Base-by-base conservation (phyloP, 805 yeast species). In the Nakazawaea holstii region DNA sequence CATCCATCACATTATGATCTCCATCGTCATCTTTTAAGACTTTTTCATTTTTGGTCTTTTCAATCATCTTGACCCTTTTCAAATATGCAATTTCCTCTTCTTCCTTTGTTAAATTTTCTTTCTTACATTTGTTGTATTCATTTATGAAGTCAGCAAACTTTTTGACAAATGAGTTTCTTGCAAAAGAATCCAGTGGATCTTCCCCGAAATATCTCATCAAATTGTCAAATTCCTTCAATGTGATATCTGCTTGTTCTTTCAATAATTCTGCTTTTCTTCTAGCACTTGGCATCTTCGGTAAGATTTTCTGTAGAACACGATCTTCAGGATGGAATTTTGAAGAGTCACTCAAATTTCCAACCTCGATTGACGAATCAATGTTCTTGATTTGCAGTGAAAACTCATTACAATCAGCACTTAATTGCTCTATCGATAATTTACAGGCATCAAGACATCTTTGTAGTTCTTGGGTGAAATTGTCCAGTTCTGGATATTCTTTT, bases 121-220 rank as follows among this genome's bases (percentile, higher is more conserved):
- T 65, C 48, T 84, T 84, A 6, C 80, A 88, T 48, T 73, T 76
- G 58, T 76, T 82, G 61, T 80, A 85, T 53, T 81, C 83, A 41
- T 68, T 67, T 26, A 79, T 67, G 56, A 86, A 86, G 46, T 73
- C 74, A 6, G 80, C 63, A 55, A 86, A 81, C 57, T 79, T 80
- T 49, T 75, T 67, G 60, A 86, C 77, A 58, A 86, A 86, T 0
- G 79, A 65, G 55, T 77, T 80, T 54, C 79, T 74, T 7, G 79
- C 73, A 53, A 70, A 70, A 20, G 77, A 68, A 33, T 73, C 75
- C 46, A 75, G 77, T 1, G 79, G 76, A 55, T 80, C 81, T 60
- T 86, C 95, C 8, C 92, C 95, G 59, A 80, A 86, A 60, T 78
- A 82, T 46, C 69, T 68, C 87, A 86, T 80, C 49, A 82, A 59